phyloP scores from a whole-genome alignment of 73 alveolate species.

The Symbiodinium natans region DNA sequence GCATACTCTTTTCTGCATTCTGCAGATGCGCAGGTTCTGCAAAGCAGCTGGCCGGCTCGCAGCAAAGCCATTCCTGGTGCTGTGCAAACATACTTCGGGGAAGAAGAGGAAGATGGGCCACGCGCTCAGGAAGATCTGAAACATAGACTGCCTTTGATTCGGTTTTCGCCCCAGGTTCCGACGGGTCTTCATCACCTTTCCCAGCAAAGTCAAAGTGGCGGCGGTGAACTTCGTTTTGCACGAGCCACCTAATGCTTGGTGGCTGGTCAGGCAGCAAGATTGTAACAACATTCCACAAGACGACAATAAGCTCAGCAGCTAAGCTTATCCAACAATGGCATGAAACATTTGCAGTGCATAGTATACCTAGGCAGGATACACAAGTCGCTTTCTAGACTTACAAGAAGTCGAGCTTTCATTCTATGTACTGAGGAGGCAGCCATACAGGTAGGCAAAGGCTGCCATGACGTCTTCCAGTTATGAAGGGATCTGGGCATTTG shows the following conservation, averaged over 20 bases:
- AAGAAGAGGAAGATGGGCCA: conserved; percentile 34
- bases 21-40: conserved; percentile 15
- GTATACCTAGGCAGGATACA: no score
- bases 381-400: no score
- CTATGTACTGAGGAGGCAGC: no score
- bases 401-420: no score
- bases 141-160: no score
- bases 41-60: conserved; percentile 51
- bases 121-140: not conserved
- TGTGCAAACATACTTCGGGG: conserved; percentile 3
- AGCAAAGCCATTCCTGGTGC: conserved; percentile 61
- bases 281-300: no score
- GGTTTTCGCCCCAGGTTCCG: conserved; percentile 15
- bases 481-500: no score
- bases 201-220: conserved; percentile 38
- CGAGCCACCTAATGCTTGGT: conserved; percentile 58
- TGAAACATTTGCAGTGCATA: no score
- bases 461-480: no score
- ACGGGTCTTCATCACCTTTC: conserved; percentile 44
- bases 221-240: conserved; percentile 56
- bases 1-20: not conserved
- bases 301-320: not conserved
- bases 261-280: no score
- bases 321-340: not conserved
- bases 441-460: no score